These are phyloP conservation scores for Phytophthora parvispora DNA, from an alignment of 352 stramenopile species.

Conservation along the genomic window DNA sequence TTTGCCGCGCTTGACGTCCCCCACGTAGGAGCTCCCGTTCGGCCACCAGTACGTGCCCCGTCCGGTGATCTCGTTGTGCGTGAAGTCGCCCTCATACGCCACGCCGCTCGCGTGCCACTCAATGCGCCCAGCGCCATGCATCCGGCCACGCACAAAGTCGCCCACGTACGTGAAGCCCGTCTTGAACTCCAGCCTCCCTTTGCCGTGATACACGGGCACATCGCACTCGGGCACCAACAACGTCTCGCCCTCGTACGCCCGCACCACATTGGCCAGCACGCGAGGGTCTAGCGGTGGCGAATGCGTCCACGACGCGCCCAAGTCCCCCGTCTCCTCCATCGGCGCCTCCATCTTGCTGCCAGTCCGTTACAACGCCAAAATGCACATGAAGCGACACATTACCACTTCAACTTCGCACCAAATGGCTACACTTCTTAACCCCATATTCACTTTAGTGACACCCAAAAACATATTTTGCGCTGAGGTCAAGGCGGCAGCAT, in stretches of 20 bases:
- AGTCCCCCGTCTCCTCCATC: background rate
- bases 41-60: conserved; percentile 78
- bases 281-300: conserved; percentile 61
- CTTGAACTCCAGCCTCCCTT: conserved; percentile 63
- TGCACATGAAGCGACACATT: conserved; percentile 27
- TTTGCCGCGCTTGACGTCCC: conserved; percentile 69
- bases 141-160: conserved; percentile 66
- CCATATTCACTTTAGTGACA: background rate
- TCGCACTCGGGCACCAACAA: conserved; percentile 50
- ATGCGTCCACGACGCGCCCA: conserved; percentile 7
- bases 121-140: conserved; percentile 81
- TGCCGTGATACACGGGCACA: conserved; percentile 68
- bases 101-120: conserved; percentile 64
- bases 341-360: background rate
- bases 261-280: conserved; percentile 65
- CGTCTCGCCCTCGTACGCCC: conserved; percentile 61
- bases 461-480: background rate
- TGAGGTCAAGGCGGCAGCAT: conserved; percentile 6
- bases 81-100: conserved; percentile 77
- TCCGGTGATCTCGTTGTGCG: conserved; percentile 79
- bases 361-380: conserved; percentile 15
- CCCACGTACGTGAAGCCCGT: conserved; percentile 80
- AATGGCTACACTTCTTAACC: background rate
- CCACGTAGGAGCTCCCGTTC: conserved; percentile 86
- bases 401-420: conserved; percentile 13